Conservation (phyloP, 495 filamentous ascomycete genomes). For the Penicillium macrosclerotiorum region DNA sequence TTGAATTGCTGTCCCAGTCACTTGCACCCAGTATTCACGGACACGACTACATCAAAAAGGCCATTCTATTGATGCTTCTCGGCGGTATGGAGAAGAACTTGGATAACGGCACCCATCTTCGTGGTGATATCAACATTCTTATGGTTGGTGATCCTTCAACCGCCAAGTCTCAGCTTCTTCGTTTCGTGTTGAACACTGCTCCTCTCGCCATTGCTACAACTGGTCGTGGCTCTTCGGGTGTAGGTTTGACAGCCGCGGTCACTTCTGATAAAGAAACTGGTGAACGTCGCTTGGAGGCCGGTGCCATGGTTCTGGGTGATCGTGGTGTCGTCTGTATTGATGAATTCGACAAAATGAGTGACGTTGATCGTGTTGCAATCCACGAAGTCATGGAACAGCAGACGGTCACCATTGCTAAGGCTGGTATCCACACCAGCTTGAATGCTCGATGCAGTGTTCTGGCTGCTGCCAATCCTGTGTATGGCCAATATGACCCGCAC, state of each 20-base stretch:
- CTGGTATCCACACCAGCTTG: slow-evolving; percentile 95
- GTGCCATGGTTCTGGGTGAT: slow-evolving; percentile 98
- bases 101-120: slow-evolving; percentile 95
- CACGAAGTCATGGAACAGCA: slow-evolving; percentile 99
- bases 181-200: slow-evolving; percentile 96
- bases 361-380: slow-evolving; percentile 96
- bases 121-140: slow-evolving; percentile 98
- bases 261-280: slow-evolving; percentile 97
- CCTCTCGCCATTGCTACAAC: slow-evolving; percentile 97
- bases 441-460: slow-evolving; percentile 97
- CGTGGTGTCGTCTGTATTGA: slow-evolving; percentile 98
- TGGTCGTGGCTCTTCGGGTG: slow-evolving; percentile 93
- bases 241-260: slow-evolving; percentile 96
- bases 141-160: slow-evolving; percentile 99
- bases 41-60: slow-evolving; percentile 97
- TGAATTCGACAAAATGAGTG: slow-evolving; percentile 99
- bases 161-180: slow-evolving; percentile 94
- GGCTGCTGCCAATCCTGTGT: slow-evolving; percentile 96
- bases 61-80: slow-evolving; percentile 94
- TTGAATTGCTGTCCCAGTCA: slow-evolving; percentile 91
- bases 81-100: slow-evolving; percentile 98
- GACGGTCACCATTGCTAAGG: slow-evolving; percentile 98
- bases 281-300: slow-evolving; percentile 90
- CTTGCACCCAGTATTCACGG: slow-evolving; percentile 97
- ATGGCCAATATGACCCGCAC: slow-evolving; percentile 96